A percentile compares a stretch with the other conserved stretches of the same genome.
phyloP scores from a whole-genome alignment of 495 filamentous ascomycete species.

The Pyrenopolyporus hunteri region DNA sequence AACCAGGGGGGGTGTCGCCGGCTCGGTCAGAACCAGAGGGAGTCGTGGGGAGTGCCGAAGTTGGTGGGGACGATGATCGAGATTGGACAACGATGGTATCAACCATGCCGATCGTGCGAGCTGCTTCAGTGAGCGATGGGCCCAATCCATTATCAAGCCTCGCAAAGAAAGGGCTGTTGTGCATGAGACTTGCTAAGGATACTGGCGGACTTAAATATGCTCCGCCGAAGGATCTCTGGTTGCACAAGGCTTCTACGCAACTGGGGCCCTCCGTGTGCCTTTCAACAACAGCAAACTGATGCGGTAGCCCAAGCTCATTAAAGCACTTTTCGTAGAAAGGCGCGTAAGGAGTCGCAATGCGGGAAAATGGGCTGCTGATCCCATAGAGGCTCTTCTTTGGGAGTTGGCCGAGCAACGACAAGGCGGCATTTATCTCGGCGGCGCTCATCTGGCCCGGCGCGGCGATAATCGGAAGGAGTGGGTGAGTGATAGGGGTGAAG shows the following conservation, averaged over 20 bases:
- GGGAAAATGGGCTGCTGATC: conserved; percentile 67
- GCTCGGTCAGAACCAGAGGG: conserved; percentile 48
- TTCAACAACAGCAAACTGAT: conserved; percentile 77
- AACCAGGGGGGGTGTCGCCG: conserved; percentile 4
- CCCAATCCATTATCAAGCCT: conserved; percentile 60
- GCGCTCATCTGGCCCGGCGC: conserved; percentile 84
- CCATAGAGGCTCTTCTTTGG: conserved; percentile 81
- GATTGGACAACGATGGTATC: conserved; percentile 75
- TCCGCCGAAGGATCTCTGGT: conserved; percentile 75
- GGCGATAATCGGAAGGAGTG: conserved; percentile 80
- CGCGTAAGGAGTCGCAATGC: conserved; percentile 70
- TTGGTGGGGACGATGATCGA: conserved; percentile 39
- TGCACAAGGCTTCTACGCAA: conserved; percentile 65
- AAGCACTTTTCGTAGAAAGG: conserved; percentile 89
- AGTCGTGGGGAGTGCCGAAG: conserved; percentile 46
- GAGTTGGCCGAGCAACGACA: conserved; percentile 78
- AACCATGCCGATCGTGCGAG: conserved; percentile 74
- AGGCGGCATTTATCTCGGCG: conserved; percentile 79
- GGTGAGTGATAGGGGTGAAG: conserved; percentile 86
- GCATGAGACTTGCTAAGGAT: conserved; percentile 48
- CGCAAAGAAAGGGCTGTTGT: conserved; percentile 49
- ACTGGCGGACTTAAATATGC: conserved; percentile 78
- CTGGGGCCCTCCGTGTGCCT: conserved; percentile 66
- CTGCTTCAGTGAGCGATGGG: conserved; percentile 71
- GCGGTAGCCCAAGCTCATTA: conserved; percentile 84